Evolutionary conservation across 208 protist genomes (phyloP).

Genomic region (Hexamita inflata): DNA sequence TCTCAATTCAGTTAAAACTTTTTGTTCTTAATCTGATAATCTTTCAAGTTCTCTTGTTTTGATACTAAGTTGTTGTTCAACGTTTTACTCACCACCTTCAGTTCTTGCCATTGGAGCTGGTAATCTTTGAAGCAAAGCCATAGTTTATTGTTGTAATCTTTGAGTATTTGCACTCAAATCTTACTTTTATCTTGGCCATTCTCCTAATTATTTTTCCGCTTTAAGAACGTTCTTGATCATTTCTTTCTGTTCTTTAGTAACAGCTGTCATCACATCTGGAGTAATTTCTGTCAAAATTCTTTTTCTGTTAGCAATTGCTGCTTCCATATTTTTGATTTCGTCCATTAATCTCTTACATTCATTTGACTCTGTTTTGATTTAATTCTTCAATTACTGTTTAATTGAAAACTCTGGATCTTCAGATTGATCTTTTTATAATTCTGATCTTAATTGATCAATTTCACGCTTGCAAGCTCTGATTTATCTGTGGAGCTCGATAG

Average conservation of each 20-base stretch:
- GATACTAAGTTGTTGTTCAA: conserved; percentile 2
- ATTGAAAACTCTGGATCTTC: conserved; percentile 13
- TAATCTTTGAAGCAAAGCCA: background rate
- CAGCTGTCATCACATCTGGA: background rate
- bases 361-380: background rate
- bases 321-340: conserved; percentile 11
- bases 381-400: conserved; percentile 4
- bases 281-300: conserved; percentile 8
- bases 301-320: background rate
- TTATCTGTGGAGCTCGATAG: conserved; percentile 13
- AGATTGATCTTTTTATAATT: background rate
- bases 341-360: background rate
- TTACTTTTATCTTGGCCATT: background rate
- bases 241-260: conserved; percentile 20
- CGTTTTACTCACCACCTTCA: background rate
- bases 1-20: background rate
- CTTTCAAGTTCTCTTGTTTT: conserved; percentile 2
- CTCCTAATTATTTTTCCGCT: background rate
- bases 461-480: background rate
- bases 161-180: background rate
- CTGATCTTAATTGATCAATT: background rate
- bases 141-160: background rate
- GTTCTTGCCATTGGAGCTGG: background rate
- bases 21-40: background rate
- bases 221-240: conserved; percentile 13